Conservation (phyloP, 1,284 basidiomycete species). For the Ceratobasidium sp. region DNA sequence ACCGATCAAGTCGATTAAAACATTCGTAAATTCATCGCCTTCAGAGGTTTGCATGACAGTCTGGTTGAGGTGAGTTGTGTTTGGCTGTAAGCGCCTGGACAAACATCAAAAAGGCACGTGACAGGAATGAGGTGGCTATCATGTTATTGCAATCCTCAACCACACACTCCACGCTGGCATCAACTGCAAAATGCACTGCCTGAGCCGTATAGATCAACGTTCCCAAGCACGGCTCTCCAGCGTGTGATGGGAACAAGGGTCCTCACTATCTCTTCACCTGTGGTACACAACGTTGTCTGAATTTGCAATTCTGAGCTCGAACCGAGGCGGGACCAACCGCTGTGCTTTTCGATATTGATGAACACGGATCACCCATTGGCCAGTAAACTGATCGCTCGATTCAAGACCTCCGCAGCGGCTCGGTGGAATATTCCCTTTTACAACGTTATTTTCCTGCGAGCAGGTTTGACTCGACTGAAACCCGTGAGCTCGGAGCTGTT, state of each 20-base stretch:
- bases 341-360: slow-evolving; percentile 18
- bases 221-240: neutral
- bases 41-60: slow-evolving; percentile 9
- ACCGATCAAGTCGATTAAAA: slow-evolving; percentile 32
- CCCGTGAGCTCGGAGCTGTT: neutral
- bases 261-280: neutral
- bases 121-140: neutral
- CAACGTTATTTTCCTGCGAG: slow-evolving; percentile 1
- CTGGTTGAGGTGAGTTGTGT: slow-evolving; percentile 2
- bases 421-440: neutral
- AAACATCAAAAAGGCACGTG: slow-evolving; percentile 1
- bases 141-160: slow-evolving; percentile 5
- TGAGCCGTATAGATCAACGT: neutral
- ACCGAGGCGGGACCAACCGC: slow-evolving; percentile 19
- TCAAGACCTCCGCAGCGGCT: neutral
- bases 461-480: slow-evolving; percentile 5
- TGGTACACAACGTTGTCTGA: slow-evolving; percentile 26
- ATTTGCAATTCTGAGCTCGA: slow-evolving; percentile 26
- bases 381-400: slow-evolving; percentile 13
- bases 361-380: slow-evolving; percentile 41
- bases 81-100: neutral
- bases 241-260: slow-evolving; percentile 5
- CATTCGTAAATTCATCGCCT: slow-evolving; percentile 4
- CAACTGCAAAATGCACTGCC: neutral
- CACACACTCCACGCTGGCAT: neutral